Evolutionary conservation across 1,284 basidiomycete genomes (phyloP).

Genomic region (Tetrapyrgos nigripes): DNA sequence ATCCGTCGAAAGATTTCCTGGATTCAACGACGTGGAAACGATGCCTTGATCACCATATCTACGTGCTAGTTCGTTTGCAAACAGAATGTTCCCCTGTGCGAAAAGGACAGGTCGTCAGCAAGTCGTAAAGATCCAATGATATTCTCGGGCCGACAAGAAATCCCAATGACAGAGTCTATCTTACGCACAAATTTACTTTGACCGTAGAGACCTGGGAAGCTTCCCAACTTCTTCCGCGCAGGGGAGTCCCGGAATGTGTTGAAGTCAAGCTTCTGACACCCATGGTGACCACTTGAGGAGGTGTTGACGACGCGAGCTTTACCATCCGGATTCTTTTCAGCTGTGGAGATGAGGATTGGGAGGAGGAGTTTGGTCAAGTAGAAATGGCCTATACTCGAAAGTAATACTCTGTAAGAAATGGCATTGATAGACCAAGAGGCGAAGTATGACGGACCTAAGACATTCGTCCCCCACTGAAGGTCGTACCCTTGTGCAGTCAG

Average conservation of each 20-base stretch:
- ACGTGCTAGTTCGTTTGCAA: slow-evolving; percentile 39
- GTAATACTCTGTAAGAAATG: not conserved
- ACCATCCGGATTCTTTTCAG: slow-evolving; percentile 26
- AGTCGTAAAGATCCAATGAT: not conserved
- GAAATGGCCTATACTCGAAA: slow-evolving; percentile 10
- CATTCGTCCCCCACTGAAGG: slow-evolving; percentile 51
- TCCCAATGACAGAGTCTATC: no score
- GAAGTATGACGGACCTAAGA: slow-evolving; percentile 31
- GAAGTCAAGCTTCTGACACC: slow-evolving; percentile 29
- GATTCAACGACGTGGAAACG: slow-evolving; percentile 36
- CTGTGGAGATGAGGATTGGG: slow-evolving; percentile 41
- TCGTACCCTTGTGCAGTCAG: slow-evolving; percentile 53
- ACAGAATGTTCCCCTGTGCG: slow-evolving; percentile 37
- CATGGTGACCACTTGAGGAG: slow-evolving; percentile 41
- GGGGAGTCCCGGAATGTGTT: slow-evolving; percentile 44
- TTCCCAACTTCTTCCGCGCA: slow-evolving; percentile 34
- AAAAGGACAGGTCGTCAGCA: not conserved
- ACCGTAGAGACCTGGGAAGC: slow-evolving; percentile 39
- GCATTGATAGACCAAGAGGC: slow-evolving; percentile 4
- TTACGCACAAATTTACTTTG: slow-evolving; percentile 53
- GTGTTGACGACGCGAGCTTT: slow-evolving; percentile 49
- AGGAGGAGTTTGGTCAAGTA: slow-evolving; percentile 46
- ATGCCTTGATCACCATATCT: slow-evolving; percentile 40
- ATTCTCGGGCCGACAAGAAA: not conserved
- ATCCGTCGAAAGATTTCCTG: slow-evolving; percentile 35